Evolutionary conservation across 1,139 yeast genomes (phyloP).

Genomic region (Yamadazyma blattariae): DNA sequence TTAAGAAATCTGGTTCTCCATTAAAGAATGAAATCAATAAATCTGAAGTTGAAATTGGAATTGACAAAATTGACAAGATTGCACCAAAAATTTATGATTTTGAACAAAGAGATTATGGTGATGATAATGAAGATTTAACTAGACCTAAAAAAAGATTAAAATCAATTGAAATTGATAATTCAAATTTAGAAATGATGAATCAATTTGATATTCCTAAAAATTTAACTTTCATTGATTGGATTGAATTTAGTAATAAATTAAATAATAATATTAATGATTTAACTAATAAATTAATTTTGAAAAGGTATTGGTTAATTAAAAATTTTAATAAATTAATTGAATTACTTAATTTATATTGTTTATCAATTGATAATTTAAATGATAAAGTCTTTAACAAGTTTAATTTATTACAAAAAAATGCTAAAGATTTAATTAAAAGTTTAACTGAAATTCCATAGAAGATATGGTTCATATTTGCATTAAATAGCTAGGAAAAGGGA

Average conservation of each 20-base stretch:
- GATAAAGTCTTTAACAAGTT: conserved; percentile 1
- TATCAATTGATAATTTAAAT: conserved; percentile 1
- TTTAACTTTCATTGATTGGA: conserved; percentile 4
- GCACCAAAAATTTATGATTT: too few relatives aligned
- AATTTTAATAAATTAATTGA: conserved; percentile 1
- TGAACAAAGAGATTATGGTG: too few relatives aligned
- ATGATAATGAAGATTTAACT: too few relatives aligned
- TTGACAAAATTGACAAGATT: too few relatives aligned
- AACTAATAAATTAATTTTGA: conserved; percentile 2
- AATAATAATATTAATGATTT: background rate
- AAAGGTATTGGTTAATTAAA: conserved; percentile 3
- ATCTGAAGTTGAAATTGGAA: too few relatives aligned
- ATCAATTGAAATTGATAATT: background rate
- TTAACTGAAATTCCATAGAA: background rate
- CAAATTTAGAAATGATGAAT: background rate
- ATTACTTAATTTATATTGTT: conserved; percentile 1
- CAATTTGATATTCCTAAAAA: conserved; percentile 1
- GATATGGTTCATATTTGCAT: too few relatives aligned
- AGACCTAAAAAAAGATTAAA: too few relatives aligned
- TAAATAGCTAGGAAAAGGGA: too few relatives aligned
- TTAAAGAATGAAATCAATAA: conserved; percentile 7
- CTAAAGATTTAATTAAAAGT: conserved; percentile 3
- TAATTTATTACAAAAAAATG: conserved; percentile 2
- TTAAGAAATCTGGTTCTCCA: conserved; percentile 7
- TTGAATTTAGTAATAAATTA: conserved; percentile 2